Base-by-base conservation (phyloP, 1,284 basidiomycete species). In the Tetrapyrgos nigripes region DNA sequence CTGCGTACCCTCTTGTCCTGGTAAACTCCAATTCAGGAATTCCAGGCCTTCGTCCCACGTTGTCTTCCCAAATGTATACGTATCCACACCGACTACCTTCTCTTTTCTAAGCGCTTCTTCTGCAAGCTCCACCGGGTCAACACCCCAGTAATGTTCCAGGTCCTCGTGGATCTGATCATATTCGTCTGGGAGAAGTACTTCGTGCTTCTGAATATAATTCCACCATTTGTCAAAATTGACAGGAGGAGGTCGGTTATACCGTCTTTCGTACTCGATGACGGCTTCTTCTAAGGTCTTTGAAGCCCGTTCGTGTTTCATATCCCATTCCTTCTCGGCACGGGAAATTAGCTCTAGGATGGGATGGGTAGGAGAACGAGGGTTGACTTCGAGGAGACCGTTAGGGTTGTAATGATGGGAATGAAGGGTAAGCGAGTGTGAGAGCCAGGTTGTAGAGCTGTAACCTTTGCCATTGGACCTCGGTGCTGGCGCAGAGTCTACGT, bases 151-250 rank as follows among this genome's bases (percentile, higher is more conserved):
- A 2, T 76, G 78, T 53, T 79, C 80, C 4, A 85, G 66, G 61
- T 83, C 82, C 17, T 70, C 64, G 53, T 77, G 70, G 55, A 87
- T 83, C 50, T 81, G 77, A 60, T 82, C 79, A 53, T 83, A 84
- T 51, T 89, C 83, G 67, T 89, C 86, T 1, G 79, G 81, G 0
- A 89, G 80, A 35, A 79, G 80, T 3, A 91, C 79, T 13, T 80
- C 66, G 70, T 89, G 70, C 45, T 77, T 71, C 58, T 80, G 65
- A 3, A 84, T 82, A 62, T 86, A 89, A 11, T 70, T 66, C 88
- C 87, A 89, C 75, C 79, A 80, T 28, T 68, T 59, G 56, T 85
- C 83, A 64, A 85, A 87, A 1, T 84, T 84, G 45, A 68, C 68
- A 1, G 85, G 85, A 1, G 86, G 78, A 14, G 61, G 57, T 45